Conservation (phyloP, 805 yeast species). For the Monosporozyma aquatica region DNA sequence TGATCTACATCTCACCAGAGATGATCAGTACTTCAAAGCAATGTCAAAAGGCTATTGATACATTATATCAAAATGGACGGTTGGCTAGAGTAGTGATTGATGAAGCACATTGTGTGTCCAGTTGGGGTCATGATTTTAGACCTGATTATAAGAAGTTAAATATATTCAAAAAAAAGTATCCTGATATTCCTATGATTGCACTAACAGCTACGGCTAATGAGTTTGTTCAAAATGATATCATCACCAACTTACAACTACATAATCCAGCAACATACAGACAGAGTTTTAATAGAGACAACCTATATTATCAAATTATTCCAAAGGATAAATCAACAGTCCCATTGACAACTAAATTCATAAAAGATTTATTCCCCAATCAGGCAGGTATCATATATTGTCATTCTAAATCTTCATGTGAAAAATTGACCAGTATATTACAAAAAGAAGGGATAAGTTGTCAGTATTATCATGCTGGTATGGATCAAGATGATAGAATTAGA, state of each 20-base stretch:
- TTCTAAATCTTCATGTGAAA: conserved; percentile 82
- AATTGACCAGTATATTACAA: conserved; percentile 50
- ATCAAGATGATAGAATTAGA: conserved; percentile 55
- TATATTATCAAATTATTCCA: conserved; percentile 65
- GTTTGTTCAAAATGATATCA: conserved; percentile 77
- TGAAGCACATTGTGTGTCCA: conserved; percentile 96
- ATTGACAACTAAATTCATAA: conserved; percentile 51
- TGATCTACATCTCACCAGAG: conserved; percentile 89
- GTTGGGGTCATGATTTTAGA: conserved; percentile 98
- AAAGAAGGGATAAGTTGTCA: conserved; percentile 57
- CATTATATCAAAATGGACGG: conserved; percentile 43
- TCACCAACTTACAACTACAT: conserved; percentile 60
- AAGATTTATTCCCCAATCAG: conserved; percentile 40
- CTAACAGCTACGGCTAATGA: conserved; percentile 95
- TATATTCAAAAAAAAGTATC: conserved; percentile 62
- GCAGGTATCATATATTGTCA: conserved; percentile 93
- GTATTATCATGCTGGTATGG: conserved; percentile 94
- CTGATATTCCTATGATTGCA: conserved; percentile 86
- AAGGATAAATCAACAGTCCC: conserved; percentile 49
- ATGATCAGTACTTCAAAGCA: conserved; percentile 73
- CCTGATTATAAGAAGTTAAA: conserved; percentile 86
- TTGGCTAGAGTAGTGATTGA: conserved; percentile 88
- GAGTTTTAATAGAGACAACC: conserved; percentile 83
- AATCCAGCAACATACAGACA: conserved; percentile 66
- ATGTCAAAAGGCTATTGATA: conserved; percentile 54